phyloP scores from a whole-genome alignment of 116 monocot genomes.

The Phalaenopsis hybrid region DNA sequence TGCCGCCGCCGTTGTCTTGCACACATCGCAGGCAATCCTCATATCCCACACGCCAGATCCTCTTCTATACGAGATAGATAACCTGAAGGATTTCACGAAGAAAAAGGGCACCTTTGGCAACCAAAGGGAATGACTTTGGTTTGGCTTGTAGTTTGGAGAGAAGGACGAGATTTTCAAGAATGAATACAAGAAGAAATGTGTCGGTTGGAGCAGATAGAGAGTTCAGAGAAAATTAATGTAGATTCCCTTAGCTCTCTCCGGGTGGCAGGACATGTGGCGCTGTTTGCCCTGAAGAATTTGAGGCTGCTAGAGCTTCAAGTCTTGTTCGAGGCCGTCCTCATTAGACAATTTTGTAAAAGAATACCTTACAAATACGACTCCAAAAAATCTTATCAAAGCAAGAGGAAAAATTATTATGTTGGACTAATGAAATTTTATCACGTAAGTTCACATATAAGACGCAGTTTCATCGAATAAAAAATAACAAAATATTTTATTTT shows the following conservation, averaged over 20 bases:
- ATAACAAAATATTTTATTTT: too few species aligned
- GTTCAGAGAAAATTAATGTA: background rate
- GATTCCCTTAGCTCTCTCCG: background rate
- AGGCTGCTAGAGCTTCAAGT: background rate
- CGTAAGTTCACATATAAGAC: too few species aligned
- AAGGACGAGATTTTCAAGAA: too few species aligned
- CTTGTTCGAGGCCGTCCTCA: background rate
- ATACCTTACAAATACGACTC: too few species aligned
- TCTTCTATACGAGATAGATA: background rate
- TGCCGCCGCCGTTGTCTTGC: constrained; percentile 66
- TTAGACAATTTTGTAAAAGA: too few species aligned
- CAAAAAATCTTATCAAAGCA: too few species aligned
- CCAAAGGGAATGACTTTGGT: background rate
- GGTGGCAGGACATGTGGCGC: background rate
- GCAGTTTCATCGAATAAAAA: too few species aligned
- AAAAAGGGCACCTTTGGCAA: background rate
- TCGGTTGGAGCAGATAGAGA: background rate
- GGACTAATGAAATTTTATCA: too few species aligned
- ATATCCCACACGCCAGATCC: constrained; percentile 16
- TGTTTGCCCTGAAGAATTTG: background rate
- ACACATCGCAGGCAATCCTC: constrained; percentile 91
- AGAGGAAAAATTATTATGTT: too few species aligned
- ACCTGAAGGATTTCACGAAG: background rate
- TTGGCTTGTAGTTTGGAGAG: too few species aligned
- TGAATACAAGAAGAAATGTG: background rate